A percentile compares a stretch with the other conserved stretches of the same genome.
phyloP scores from a whole-genome alignment of 2,329 filamentous ascomycete genomes.

The Hypoxylon sp. region DNA sequence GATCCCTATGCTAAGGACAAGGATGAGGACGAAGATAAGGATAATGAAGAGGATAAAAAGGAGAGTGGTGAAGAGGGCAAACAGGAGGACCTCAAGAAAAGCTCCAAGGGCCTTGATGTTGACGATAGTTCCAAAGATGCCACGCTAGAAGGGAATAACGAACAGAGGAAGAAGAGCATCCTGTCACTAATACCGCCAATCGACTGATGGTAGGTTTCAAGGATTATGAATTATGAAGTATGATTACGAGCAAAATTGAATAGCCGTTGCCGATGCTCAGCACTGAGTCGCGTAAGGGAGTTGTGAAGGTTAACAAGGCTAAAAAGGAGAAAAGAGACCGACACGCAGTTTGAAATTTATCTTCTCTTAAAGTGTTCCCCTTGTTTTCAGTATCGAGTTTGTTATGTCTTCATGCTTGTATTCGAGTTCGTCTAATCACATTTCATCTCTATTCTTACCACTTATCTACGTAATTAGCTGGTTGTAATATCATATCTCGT shows the following conservation, averaged over 20 bases:
- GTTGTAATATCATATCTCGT: neutral
- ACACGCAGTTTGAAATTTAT: neutral
- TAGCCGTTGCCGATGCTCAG: neutral
- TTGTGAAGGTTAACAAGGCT: neutral
- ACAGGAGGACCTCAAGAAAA: slow-evolving; percentile 56
- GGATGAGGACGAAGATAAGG: slow-evolving; percentile 47
- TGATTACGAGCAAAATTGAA: neutral
- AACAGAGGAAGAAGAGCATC: slow-evolving; percentile 54
- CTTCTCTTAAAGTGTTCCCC: neutral
- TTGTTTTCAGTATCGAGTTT: neutral
- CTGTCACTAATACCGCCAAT: slow-evolving; percentile 40
- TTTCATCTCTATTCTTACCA: neutral
- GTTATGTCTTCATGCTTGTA: neutral
- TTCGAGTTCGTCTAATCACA: neutral
- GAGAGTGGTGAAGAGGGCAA: slow-evolving; percentile 46
- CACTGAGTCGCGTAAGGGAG: neutral
- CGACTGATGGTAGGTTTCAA: slow-evolving; percentile 14
- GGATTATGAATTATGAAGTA: slow-evolving; percentile 14
- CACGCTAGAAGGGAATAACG: slow-evolving; percentile 51
- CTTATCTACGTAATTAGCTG: neutral
- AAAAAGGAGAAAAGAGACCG: neutral
- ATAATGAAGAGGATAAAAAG: slow-evolving; percentile 45
- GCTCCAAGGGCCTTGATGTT: slow-evolving; percentile 57
- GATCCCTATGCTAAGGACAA: slow-evolving; percentile 54
- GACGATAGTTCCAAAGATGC: slow-evolving; percentile 56